Percentiles rank a stretch among this genome's conserved stretches.
Conservation (phyloP, 148 eudicot species). For the Polygonum maritimum region DNA sequence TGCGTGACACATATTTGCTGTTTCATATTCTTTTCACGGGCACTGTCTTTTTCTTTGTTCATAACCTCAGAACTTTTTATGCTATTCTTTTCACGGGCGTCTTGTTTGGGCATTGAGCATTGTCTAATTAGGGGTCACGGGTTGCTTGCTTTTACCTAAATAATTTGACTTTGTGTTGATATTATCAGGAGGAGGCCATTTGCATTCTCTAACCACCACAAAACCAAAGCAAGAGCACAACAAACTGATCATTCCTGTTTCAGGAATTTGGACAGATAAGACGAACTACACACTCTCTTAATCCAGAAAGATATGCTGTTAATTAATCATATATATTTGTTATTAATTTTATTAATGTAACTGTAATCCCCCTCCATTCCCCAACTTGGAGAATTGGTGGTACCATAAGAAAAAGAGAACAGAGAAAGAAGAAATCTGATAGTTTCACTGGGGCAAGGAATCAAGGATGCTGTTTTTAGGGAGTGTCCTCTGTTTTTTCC, state of each 20-base stretch:
- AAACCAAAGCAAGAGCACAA: neutral
- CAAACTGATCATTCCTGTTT: neutral
- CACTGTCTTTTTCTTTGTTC: slow-evolving; percentile 2
- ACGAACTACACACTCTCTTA: slow-evolving; percentile 2
- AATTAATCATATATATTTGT: neutral
- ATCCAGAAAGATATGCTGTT: neutral
- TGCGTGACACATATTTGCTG: neutral
- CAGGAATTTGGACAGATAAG: slow-evolving; percentile 9
- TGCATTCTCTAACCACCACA: slow-evolving; percentile 3
- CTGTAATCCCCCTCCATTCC: slow-evolving; percentile 1
- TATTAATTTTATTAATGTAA: slow-evolving; percentile 7
- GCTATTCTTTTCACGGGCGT: neutral
- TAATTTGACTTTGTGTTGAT: neutral
- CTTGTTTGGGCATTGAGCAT: neutral
- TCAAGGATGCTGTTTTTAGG: slow-evolving; percentile 9
- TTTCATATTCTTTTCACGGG: slow-evolving; percentile 1
- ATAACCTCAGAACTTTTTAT: neutral
- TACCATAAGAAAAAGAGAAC: neutral
- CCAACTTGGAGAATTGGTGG: neutral
- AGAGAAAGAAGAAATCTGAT: slow-evolving; percentile 6
- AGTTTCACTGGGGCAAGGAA: neutral
- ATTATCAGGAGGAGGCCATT: slow-evolving; percentile 2
- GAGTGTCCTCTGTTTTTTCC: neutral
- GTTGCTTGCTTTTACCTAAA: neutral
- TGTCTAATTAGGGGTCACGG: neutral